Evolutionary conservation across 768 basidiomycete genomes (phyloP).

Genomic region (Russula emetica): DNA sequence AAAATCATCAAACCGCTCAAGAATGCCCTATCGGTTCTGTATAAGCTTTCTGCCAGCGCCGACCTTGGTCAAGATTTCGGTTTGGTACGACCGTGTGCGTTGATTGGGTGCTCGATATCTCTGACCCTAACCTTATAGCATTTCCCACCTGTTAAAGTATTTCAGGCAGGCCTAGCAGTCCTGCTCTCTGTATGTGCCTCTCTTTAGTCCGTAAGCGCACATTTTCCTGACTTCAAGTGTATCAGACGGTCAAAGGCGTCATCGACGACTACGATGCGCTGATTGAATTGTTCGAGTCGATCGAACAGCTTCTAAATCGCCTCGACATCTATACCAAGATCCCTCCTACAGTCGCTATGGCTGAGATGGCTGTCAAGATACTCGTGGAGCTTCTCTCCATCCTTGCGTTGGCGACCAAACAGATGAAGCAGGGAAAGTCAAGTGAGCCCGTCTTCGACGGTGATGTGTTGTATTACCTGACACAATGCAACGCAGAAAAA

Average conservation of each 20-base stretch:
- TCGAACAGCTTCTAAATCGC: not conserved
- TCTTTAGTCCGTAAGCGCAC: no score
- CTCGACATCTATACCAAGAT: not conserved
- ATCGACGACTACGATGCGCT: not conserved
- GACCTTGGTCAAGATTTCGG: no score
- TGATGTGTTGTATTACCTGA: not conserved
- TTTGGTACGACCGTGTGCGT: no score
- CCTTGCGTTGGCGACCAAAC: not conserved
- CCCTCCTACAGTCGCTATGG: not conserved
- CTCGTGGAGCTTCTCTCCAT: not conserved
- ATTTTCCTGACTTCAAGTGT: no score
- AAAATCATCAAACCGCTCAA: no score
- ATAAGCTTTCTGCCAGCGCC: no score
- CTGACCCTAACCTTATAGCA: no score
- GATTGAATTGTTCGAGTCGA: not conserved
- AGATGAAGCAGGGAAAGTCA: not conserved
- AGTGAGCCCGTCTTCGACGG: not conserved
- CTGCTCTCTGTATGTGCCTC: not conserved
- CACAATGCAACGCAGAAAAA: not conserved
- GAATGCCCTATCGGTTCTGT: no score
- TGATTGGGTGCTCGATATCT: no score
- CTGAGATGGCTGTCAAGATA: not conserved
- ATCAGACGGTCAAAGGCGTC: not conserved
- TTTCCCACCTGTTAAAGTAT: no score
- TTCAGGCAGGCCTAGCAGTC: no score